Percentiles rank a stretch among this genome's conserved stretches.
Evolutionary conservation across 208 protist genomes (phyloP).

Genomic region (Jaenimonas drosophilae): DNA sequence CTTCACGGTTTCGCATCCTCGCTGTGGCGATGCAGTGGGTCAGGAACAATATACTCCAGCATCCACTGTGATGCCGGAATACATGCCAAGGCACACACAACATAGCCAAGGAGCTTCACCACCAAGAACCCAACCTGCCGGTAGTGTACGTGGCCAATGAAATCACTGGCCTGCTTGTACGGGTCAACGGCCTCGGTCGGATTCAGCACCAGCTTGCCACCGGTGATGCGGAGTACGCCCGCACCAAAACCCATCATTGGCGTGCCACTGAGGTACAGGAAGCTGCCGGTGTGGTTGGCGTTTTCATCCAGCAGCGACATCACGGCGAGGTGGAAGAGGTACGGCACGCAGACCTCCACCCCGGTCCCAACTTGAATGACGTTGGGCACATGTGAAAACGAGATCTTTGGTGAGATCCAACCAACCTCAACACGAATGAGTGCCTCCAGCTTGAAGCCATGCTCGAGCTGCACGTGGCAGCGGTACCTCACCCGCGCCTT

Average conservation of each 20-base stretch:
- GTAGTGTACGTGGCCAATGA: conserved; percentile 69
- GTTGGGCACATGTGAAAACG: conserved; percentile 59
- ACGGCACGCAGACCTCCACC: conserved; percentile 73
- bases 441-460: conserved; percentile 63
- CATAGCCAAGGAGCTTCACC: conserved; percentile 48
- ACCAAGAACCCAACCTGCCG: conserved; percentile 70
- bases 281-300: conserved; percentile 66
- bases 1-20: no score
- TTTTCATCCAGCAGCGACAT: conserved; percentile 72
- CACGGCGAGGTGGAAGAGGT: conserved; percentile 78
- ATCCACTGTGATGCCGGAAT: conserved; percentile 59
- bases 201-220: conserved; percentile 64
- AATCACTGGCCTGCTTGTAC: conserved; percentile 42
- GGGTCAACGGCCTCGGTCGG: conserved; percentile 58
- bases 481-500: conserved; percentile 67
- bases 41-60: conserved; percentile 46
- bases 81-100: conserved; percentile 49
- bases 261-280: conserved; percentile 78
- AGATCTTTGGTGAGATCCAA: conserved; percentile 78
- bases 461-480: conserved; percentile 47
- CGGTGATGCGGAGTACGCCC: conserved; percentile 39
- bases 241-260: conserved; percentile 67
- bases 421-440: conserved; percentile 72
- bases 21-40: conserved; percentile 71
- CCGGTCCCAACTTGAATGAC: conserved; percentile 70